Conservation (phyloP, 2,329 filamentous ascomycete genomes). For the Phyllosticta citribraziliensis region DNA sequence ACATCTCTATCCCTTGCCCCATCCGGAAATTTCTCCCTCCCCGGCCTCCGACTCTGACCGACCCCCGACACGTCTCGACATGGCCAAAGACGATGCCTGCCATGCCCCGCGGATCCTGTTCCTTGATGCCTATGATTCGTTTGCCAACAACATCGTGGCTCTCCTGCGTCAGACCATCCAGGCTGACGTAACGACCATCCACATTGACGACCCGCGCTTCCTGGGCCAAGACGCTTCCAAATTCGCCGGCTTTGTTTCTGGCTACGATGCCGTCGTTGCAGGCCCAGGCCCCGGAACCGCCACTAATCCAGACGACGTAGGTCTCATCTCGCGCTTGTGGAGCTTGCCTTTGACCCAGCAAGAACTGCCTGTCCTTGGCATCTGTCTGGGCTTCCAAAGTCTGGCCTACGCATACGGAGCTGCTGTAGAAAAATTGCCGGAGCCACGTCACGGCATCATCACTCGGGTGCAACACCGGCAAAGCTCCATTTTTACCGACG, state of each 20-base stretch:
- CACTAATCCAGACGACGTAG: conserved; percentile 61
- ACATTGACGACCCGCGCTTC: conserved; percentile 48
- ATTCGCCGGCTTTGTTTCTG: conserved; percentile 37
- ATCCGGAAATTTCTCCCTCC: not conserved
- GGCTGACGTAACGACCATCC: conserved; percentile 59
- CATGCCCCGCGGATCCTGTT: conserved; percentile 56
- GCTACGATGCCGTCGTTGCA: conserved; percentile 77
- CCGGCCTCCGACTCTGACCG: not conserved
- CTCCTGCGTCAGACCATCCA: conserved; percentile 62
- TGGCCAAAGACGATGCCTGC: conserved; percentile 2
- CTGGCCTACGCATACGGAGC: conserved; percentile 61
- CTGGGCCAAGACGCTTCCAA: conserved; percentile 18
- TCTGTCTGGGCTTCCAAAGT: conserved; percentile 85
- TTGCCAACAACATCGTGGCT: conserved; percentile 87
- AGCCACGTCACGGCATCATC: conserved; percentile 76
- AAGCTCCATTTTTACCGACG: conserved; percentile 54
- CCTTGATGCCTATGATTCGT: conserved; percentile 93
- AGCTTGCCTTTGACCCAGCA: conserved; percentile 44
- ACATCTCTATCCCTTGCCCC: not conserved
- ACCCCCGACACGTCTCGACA: not conserved
- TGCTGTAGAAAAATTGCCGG: conserved; percentile 53
- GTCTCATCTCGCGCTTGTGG: conserved; percentile 73
- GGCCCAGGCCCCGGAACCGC: conserved; percentile 87
- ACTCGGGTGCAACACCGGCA: conserved; percentile 52
- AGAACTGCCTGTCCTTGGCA: conserved; percentile 69